These are phyloP conservation scores for Ramularia collo-cygni DNA, from an alignment of 2,329 filamentous ascomycete genomes.

Conservation along the genomic window DNA sequence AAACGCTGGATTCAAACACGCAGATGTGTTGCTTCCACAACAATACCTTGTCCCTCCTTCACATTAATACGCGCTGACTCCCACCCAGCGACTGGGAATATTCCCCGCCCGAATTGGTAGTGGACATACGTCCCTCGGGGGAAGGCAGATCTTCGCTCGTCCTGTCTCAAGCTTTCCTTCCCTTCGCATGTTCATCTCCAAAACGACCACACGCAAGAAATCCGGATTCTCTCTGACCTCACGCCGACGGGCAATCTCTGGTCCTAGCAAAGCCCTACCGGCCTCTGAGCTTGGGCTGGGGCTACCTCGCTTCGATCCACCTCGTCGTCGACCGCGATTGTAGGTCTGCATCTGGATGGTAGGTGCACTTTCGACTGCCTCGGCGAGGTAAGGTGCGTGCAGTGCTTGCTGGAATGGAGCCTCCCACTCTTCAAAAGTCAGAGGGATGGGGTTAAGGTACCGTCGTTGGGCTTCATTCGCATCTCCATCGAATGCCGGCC, in stretches of 20 bases:
- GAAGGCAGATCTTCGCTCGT: constrained; percentile 54
- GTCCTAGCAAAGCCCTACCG: constrained; percentile 33
- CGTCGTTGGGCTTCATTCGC: constrained; percentile 51
- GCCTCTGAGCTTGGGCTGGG: constrained; percentile 39
- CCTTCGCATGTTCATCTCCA: constrained; percentile 63
- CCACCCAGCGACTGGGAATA: constrained; percentile 26
- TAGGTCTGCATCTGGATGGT: constrained; percentile 61
- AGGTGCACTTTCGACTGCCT: constrained; percentile 37
- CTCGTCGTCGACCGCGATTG: constrained; percentile 27
- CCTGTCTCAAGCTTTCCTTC: constrained; percentile 55
- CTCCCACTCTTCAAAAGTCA: constrained; percentile 33
- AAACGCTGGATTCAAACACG: not conserved
- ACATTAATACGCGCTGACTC: constrained; percentile 23
- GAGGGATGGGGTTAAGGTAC: constrained; percentile 52
- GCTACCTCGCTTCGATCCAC: constrained; percentile 29
- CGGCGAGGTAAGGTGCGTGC: constrained; percentile 27
- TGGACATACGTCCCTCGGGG: constrained; percentile 42
- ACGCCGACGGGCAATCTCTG: constrained; percentile 45
- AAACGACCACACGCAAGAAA: constrained; percentile 57
- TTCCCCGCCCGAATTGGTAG: constrained; percentile 12
- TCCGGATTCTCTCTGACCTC: constrained; percentile 58
- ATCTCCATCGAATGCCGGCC: constrained; percentile 48
- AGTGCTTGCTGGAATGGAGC: constrained; percentile 31
- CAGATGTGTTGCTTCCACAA: not conserved
- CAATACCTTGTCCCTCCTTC: not conserved